Conservation (phyloP, 2,329 filamentous ascomycete genomes). For the Neofusicoccum umdonicola region DNA sequence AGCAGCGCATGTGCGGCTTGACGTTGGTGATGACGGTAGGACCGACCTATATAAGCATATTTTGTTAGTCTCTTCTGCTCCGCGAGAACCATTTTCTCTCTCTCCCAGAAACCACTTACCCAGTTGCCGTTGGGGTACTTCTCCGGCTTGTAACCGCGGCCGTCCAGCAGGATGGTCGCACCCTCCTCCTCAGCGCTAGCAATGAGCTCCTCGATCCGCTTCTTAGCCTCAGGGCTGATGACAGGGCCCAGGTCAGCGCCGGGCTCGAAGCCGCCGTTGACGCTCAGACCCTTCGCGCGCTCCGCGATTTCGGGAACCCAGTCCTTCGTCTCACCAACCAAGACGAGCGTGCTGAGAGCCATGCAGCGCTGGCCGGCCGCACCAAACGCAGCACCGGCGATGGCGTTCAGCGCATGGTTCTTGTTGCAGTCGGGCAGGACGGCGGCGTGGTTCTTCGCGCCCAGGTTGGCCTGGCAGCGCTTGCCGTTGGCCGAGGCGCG, state of each 20-base stretch:
- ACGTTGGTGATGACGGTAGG: slow-evolving; percentile 83
- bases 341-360: slow-evolving; percentile 78
- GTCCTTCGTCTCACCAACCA: slow-evolving; percentile 80
- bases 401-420: slow-evolving; percentile 83
- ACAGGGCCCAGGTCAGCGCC: slow-evolving; percentile 79
- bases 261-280: slow-evolving; percentile 78
- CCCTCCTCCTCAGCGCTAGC: slow-evolving; percentile 75
- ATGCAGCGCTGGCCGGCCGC: slow-evolving; percentile 84
- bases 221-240: slow-evolving; percentile 75
- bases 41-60: slow-evolving; percentile 55
- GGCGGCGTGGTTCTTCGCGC: slow-evolving; percentile 84
- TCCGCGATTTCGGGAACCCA: slow-evolving; percentile 79
- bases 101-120: slow-evolving; percentile 42
- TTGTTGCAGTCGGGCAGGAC: slow-evolving; percentile 85
- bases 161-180: slow-evolving; percentile 78
- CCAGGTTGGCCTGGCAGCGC: slow-evolving; percentile 83
- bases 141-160: slow-evolving; percentile 67
- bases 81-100: background rate
- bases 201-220: slow-evolving; percentile 74
- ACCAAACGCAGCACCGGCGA: slow-evolving; percentile 79
- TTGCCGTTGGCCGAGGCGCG: slow-evolving; percentile 81
- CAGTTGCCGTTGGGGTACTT: slow-evolving; percentile 86
- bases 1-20: slow-evolving; percentile 77
- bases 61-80: background rate
- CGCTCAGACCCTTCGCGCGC: slow-evolving; percentile 67